These are phyloP conservation scores for Sphagnum magellanicum DNA, from an alignment of 228 moss, liverwort and hornwort species.

Conservation along the genomic window DNA sequence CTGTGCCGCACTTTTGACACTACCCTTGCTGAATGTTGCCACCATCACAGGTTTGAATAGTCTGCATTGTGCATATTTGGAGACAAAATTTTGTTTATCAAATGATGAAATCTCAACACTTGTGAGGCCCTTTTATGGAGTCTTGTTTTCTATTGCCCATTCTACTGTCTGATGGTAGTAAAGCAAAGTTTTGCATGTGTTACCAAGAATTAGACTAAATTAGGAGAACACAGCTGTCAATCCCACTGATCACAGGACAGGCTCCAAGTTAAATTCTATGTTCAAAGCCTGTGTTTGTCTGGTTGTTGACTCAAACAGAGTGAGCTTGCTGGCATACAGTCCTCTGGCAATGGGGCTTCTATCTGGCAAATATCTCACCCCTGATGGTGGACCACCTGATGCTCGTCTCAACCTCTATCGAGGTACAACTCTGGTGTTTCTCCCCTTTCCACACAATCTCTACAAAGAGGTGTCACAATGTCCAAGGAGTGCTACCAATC, in stretches of 20 bases:
- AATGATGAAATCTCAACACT: not conserved
- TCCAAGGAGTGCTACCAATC: not conserved
- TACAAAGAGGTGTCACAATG: not conserved
- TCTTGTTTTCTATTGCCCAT: no score
- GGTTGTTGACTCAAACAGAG: conserved; percentile 17
- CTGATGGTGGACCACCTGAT: conserved; percentile 36
- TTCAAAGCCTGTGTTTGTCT: no score
- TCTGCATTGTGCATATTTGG: not conserved
- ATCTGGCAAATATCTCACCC: conserved; percentile 65
- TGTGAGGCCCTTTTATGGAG: no score
- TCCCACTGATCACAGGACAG: no score
- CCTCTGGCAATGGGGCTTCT: conserved; percentile 89
- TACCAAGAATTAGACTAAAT: no score
- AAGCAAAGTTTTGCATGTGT: no score
- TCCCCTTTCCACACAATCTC: no score
- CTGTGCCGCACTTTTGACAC: conserved; percentile 82
- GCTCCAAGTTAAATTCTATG: no score
- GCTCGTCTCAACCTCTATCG: conserved; percentile 72
- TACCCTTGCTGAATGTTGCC: conserved; percentile 83
- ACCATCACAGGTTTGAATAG: conserved; percentile 40
- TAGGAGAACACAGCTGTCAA: no score
- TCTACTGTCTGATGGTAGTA: no score
- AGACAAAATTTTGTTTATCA: not conserved
- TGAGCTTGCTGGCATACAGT: conserved; percentile 84
- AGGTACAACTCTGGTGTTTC: conserved; percentile 28